A percentile compares a stretch with the other conserved stretches of the same genome.
These are phyloP conservation scores for Starmera caribaea DNA, from an alignment of 805 yeast genomes.

Conservation along the genomic window DNA sequence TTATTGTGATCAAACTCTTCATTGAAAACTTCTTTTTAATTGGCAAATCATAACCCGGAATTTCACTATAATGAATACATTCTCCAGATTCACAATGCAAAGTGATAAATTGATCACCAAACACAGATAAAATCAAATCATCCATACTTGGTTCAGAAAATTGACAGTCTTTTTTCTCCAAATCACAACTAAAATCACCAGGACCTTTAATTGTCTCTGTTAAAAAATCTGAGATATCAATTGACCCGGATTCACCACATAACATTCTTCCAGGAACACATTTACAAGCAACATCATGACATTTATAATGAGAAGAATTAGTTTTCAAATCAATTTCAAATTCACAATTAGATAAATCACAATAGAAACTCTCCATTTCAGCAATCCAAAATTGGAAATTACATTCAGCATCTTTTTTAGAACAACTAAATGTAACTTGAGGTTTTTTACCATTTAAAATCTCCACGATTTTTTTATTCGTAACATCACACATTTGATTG, in stretches of 20 bases:
- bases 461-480: constrained; percentile 75
- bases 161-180: constrained; percentile 48
- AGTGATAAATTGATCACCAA: constrained; percentile 90
- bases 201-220: constrained; percentile 89
- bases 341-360: constrained; percentile 69
- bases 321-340: constrained; percentile 51
- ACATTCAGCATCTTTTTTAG: constrained; percentile 53
- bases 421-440: constrained; percentile 88
- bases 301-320: constrained; percentile 68
- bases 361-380: constrained; percentile 79
- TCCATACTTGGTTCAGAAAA: constrained; percentile 97
- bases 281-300: constrained; percentile 72
- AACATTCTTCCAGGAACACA: constrained; percentile 90
- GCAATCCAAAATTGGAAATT: constrained; percentile 97
- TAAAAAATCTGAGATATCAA: constrained; percentile 87
- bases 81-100: constrained; percentile 79
- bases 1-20: constrained; percentile 37
- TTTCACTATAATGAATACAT: constrained; percentile 84
- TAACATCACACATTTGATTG: constrained; percentile 91
- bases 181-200: constrained; percentile 80
- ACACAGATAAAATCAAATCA: constrained; percentile 77
- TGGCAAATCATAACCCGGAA: constrained; percentile 83
- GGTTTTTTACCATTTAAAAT: constrained; percentile 76
- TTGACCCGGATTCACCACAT: constrained; percentile 90
- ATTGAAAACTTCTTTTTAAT: constrained; percentile 30